Evolutionary conservation across 1,139 yeast species (phyloP), one percentile per base, ranked within the genome.

Genomic region (Debaryomycetaceae sp.): DNA sequence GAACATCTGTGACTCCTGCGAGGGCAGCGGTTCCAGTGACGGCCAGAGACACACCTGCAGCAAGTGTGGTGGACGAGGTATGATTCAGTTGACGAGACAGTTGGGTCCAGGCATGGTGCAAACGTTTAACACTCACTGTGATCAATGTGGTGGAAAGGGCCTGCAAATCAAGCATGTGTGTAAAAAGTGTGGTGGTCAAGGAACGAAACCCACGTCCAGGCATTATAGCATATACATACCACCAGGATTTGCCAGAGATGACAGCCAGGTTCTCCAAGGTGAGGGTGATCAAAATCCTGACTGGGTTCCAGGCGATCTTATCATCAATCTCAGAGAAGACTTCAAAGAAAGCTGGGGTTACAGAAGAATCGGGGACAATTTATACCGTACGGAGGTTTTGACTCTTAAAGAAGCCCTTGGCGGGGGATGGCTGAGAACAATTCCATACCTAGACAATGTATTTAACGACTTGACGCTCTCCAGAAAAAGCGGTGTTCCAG

Each of bases 71-170:
- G 98, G 98, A 1, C 65, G 67, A 17, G 98, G 98, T 24, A 68
- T 82, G 30, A 64, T 78, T 30, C 59, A 81, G n/a, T 75, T 83
- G 41, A 75, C 80, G 40, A 73, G 85, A 47, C 95, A 89, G 59
- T 63, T 92, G 48, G 97, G 88, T 0, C 95, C 95, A 7, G 92
- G 92, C 6, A 87, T 92, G 88, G 69, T 87, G 45, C 98, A 91
- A 61, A 87, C 85, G 47, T 74, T 89, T 51, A 91, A 87, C 56
- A 76, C 81, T 38, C 73, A 73, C 11, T 92, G 98, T 72, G 89
- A 85, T 43, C 67, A 66, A 41, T 92, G 98, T 70, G 66, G 70
- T 14, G 98, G 98, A 30, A 67, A 71, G 39, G 98, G 98, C 8
- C 69, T 78, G 41, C 65, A 72, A 9, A 82, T 88, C 36, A 67